Evolutionary conservation across 2,329 filamentous ascomycete species (phyloP).

Genomic region (Trichoderma harzianum): DNA sequence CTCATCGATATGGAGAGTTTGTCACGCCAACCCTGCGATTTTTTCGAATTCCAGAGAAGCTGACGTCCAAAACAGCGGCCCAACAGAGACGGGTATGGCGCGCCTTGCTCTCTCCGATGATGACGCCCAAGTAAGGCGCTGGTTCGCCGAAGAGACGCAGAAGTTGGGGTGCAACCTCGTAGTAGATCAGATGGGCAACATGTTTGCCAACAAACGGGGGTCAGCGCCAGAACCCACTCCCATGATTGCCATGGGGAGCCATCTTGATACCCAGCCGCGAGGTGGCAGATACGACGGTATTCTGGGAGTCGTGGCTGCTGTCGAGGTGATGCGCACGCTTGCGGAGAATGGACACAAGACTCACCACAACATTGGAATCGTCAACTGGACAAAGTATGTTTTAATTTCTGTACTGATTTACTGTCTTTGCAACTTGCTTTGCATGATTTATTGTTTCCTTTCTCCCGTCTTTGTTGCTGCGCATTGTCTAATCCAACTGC

Average conservation of each 20-base stretch:
- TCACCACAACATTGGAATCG: conserved; percentile 66
- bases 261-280: conserved; percentile 62
- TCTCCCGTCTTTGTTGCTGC: neutral
- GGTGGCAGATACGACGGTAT: conserved; percentile 75
- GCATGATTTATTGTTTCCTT: neutral
- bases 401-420: rapidly evolving
- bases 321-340: conserved; percentile 68
- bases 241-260: conserved; percentile 65
- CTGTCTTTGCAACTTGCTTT: neutral
- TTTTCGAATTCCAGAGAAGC: neutral
- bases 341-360: conserved; percentile 63
- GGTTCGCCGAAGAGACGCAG: conserved; percentile 67
- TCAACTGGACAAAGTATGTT: conserved; percentile 70
- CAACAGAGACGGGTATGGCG: conserved; percentile 70
- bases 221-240: conserved; percentile 53
- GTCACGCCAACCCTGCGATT: neutral
- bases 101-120: conserved; percentile 71
- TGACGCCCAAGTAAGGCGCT: conserved; percentile 72
- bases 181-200: conserved; percentile 77
- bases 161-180: conserved; percentile 64
- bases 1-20: conserved; percentile 30
- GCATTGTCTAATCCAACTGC: neutral
- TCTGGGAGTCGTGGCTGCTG: conserved; percentile 66
- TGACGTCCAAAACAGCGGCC: conserved; percentile 20
- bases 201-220: conserved; percentile 68